phyloP scores from a whole-genome alignment of 768 basidiomycete genomes.

The Russula sp. region DNA sequence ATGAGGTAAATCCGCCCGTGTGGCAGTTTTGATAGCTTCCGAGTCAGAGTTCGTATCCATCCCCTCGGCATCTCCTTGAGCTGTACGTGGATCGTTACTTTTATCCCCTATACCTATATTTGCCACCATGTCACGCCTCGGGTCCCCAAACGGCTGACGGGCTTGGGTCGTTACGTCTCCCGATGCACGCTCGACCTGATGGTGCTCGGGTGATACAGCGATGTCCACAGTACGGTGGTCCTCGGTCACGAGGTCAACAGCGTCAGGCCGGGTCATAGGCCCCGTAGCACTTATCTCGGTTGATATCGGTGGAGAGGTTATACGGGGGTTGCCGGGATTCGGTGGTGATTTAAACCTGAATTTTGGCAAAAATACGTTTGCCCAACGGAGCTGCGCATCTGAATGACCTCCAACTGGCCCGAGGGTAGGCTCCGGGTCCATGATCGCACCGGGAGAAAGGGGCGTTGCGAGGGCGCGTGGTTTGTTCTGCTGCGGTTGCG shows the following conservation, averaged over 20 bases:
- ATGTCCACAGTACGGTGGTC: constrained; percentile 54
- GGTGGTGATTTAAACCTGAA: constrained; percentile 30
- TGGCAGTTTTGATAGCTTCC: constrained; percentile 30
- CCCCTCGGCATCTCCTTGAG: constrained; percentile 10
- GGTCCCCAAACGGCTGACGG: constrained; percentile 46
- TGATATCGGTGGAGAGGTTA: neutral
- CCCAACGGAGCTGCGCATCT: constrained; percentile 51
- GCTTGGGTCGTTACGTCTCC: constrained; percentile 45
- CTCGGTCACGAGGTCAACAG: constrained; percentile 86
- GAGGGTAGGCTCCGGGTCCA: constrained; percentile 50
- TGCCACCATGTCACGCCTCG: constrained; percentile 42
- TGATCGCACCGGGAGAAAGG: constrained; percentile 32
- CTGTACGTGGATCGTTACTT: constrained; percentile 12
- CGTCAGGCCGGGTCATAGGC: constrained; percentile 49
- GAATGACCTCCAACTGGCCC: constrained; percentile 36
- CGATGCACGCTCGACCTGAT: constrained; percentile 58
- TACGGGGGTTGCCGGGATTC: constrained; percentile 18
- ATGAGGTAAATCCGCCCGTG: constrained; percentile 40
- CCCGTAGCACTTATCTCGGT: neutral
- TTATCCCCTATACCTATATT: constrained; percentile 34
- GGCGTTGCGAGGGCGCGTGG: constrained; percentile 16
- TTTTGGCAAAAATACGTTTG: constrained; percentile 32
- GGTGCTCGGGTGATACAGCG: constrained; percentile 51
- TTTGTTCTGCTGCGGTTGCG: constrained; percentile 8
- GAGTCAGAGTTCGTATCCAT: neutral